A percentile compares a stretch with the other conserved stretches of the same genome.
These are phyloP conservation scores for Solanum chiquidenum DNA, from an alignment of 257 asterid genomes.

Conservation along the genomic window DNA sequence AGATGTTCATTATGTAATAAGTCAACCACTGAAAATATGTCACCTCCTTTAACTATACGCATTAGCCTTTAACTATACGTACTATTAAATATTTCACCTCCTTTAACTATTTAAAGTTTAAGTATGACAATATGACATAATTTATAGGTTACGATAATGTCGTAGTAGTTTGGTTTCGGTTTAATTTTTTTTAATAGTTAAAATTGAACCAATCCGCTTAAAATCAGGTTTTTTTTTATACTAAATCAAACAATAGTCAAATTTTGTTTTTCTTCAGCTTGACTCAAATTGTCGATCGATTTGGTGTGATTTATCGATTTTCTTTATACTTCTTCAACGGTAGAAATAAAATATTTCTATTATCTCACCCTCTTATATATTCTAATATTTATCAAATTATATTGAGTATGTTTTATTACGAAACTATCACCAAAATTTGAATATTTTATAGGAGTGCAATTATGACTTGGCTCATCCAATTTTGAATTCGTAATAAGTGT, in stretches of 20 bases:
- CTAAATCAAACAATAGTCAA: background rate
- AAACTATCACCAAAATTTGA: background rate
- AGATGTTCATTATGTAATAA: background rate
- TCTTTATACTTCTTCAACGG: background rate
- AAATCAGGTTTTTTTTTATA: too few species aligned
- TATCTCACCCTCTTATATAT: background rate
- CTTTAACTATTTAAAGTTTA: background rate
- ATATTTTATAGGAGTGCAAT: background rate
- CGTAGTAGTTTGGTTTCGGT: accelerated
- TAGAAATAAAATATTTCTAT: background rate
- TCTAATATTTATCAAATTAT: background rate
- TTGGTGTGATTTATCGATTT: background rate
- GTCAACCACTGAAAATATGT: background rate
- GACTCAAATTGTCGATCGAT: background rate
- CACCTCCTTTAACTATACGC: background rate
- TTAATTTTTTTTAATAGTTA: background rate
- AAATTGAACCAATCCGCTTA: background rate
- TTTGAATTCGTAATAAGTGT: background rate
- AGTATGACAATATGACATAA: background rate
- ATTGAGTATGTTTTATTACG: background rate
- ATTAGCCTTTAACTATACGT: background rate
- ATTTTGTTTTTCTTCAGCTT: background rate
- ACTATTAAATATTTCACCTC: background rate
- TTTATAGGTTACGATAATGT: background rate
- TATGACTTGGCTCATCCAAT: background rate